Percentiles rank a stretch among this genome's conserved stretches.
These are phyloP conservation scores for Lasiosphaeria miniovina DNA, from an alignment of 495 filamentous ascomycete genomes.

Conservation along the genomic window DNA sequence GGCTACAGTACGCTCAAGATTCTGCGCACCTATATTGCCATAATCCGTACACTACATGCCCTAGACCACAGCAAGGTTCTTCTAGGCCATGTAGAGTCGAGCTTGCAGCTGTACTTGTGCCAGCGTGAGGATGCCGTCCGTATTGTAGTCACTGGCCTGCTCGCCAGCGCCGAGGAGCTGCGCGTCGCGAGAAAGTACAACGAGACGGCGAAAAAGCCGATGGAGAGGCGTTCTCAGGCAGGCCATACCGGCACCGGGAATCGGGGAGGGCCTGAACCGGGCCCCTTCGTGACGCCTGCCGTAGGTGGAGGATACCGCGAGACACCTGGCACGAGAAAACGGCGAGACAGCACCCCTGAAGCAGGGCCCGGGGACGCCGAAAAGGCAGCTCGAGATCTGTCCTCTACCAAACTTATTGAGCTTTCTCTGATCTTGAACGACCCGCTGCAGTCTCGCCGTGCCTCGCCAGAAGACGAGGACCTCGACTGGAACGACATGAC, in stretches of 20 bases:
- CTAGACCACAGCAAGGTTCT: conserved; percentile 90
- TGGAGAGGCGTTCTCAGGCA: conserved; percentile 6
- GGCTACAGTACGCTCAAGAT: conserved; percentile 89
- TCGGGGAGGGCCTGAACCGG: neutral
- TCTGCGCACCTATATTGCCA: conserved; percentile 82
- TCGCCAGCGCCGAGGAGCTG: conserved; percentile 61
- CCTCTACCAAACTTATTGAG: conserved; percentile 56
- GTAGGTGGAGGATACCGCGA: conserved; percentile 1
- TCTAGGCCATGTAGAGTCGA: conserved; percentile 77
- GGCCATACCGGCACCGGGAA: neutral
- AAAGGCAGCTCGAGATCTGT: neutral
- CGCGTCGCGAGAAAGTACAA: conserved; percentile 32
- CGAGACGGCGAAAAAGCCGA: conserved; percentile 28
- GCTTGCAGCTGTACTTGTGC: conserved; percentile 81
- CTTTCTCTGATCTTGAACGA: conserved; percentile 71
- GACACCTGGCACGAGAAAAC: conserved; percentile 6
- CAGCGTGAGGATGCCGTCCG: conserved; percentile 91
- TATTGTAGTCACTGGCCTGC: conserved; percentile 79
- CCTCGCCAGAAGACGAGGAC: conserved; percentile 57
- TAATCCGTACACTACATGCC: conserved; percentile 85
- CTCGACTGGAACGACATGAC: conserved; percentile 85
- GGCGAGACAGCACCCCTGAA: conserved; percentile 9
- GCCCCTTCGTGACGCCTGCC: conserved; percentile 18
- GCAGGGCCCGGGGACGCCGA: neutral
- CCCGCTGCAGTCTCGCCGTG: conserved; percentile 48